phyloP scores from a whole-genome alignment of 352 stramenopile genomes.

The Phytophthora citrophthora region DNA sequence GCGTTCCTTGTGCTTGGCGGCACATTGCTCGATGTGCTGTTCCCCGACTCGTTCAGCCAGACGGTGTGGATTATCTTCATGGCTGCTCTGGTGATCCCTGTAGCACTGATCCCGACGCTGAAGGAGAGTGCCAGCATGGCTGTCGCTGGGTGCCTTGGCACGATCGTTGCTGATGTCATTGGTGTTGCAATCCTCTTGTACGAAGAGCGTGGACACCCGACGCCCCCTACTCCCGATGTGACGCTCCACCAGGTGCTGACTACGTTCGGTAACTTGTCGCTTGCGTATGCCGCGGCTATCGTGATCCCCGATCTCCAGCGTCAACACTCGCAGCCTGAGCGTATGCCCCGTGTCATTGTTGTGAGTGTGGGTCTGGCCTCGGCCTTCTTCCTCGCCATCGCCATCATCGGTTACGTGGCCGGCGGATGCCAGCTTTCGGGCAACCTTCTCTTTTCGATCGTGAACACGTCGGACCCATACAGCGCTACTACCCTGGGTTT shows the following conservation, averaged over 20 bases:
- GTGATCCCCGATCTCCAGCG: not conserved
- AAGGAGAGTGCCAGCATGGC: constrained; percentile 49
- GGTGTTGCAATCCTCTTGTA: constrained; percentile 41
- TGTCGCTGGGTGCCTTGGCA: constrained; percentile 49
- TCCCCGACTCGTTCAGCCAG: constrained; percentile 47
- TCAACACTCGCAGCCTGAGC: constrained; percentile 17
- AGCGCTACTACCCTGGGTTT: constrained; percentile 44
- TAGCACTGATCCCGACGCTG: constrained; percentile 50
- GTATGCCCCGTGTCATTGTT: constrained; percentile 57
- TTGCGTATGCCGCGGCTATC: not conserved
- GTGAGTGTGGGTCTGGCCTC: constrained; percentile 49
- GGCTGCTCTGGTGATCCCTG: constrained; percentile 38
- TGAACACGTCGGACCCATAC: constrained; percentile 19
- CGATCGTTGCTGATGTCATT: constrained; percentile 50
- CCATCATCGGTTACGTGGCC: constrained; percentile 37
- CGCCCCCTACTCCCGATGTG: constrained; percentile 39
- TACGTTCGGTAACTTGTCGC: constrained; percentile 31
- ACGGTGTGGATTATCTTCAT: constrained; percentile 58
- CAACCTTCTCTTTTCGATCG: constrained; percentile 63
- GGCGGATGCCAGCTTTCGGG: constrained; percentile 56
- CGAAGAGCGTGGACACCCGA: constrained; percentile 46
- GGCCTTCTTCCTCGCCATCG: constrained; percentile 49
- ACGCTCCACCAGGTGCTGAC: constrained; percentile 48
- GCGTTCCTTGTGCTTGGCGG: constrained; percentile 58
- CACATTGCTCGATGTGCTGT: constrained; percentile 46